Evolutionary conservation across 441 rosid species (phyloP).

Genomic region (Erodium trifolium): DNA sequence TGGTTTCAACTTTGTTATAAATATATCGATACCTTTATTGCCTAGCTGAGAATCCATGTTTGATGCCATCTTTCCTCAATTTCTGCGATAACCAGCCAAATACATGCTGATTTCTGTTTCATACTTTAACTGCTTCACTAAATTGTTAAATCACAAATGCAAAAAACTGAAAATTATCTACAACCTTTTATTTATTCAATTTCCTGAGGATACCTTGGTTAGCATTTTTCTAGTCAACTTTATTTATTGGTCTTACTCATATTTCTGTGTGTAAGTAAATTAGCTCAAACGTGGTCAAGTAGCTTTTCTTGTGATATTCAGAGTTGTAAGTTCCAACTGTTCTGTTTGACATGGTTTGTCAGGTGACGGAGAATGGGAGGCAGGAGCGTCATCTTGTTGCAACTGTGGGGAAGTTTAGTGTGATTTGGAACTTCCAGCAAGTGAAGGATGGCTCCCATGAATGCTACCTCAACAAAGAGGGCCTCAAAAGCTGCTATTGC

Average conservation of each 20-base stretch:
- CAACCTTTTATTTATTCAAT: not conserved
- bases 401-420: conserved; percentile 93
- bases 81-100: not conserved
- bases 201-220: not conserved
- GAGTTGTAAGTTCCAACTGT: conserved; percentile 6
- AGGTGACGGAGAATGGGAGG: conserved; percentile 92
- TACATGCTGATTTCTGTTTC: not conserved
- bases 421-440: conserved; percentile 92
- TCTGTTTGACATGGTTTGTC: conserved; percentile 9
- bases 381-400: conserved; percentile 98
- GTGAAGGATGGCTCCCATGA: conserved; percentile 85
- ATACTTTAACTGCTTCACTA: not conserved
- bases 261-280: not conserved
- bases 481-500: conserved; percentile 96
- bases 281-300: not conserved
- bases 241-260: not conserved
- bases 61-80: not conserved
- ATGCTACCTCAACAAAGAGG: conserved; percentile 81
- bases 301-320: not conserved
- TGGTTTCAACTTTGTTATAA: not conserved
- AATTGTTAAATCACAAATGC: not conserved
- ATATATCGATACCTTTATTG: not conserved
- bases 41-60: not conserved
- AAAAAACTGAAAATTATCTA: not conserved
- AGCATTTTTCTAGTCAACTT: not conserved